Evolutionary conservation across 179 eudicot species (phyloP), one percentile per base, ranked within the genome.

Genomic region (Nepenthes alata): DNA sequence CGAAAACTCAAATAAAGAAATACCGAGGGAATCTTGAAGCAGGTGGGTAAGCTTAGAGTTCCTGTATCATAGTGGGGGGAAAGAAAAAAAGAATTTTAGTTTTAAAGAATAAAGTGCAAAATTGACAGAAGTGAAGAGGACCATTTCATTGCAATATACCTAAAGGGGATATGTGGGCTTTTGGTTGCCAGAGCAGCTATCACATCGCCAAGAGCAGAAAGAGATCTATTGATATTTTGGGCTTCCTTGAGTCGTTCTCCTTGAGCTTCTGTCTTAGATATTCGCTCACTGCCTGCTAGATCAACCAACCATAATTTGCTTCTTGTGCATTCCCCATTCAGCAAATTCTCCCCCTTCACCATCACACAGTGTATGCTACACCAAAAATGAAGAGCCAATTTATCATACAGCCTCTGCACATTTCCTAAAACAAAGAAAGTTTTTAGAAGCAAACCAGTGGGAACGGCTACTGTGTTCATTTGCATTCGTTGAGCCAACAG

Each of bases 11-110:
- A 53, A n/a, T 15, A 14, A 38, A 57, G 59, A 35, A 61, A 45
- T 85, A 91, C 98, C 98, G 81, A 91, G 70, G 54, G 98, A 91
- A 77, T 91, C 98, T 72, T 91, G 98, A 66, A 91, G 96, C 75
- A 91, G 74, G 74, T 91, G 96, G 37, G 98, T 89, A 63, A 91
- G 98, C 84, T 89, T 91, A 54, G 96, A 91, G 72, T 91, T 91
- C 86, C 98, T 89, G 78, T 72, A 75, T 4, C 62, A 25, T 0
- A 41, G 45, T 41, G 57, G 47, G 35, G 13, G 60, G 41, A 14
- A 54, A 41, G 14, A 35, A 12, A 14, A 14, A 60, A 36, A 7
- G 3, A 36, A 25, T 6, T 6, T 37, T 50, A 9, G 4, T 35
- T 44, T 48, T 50, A 57, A 4, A 15, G 14, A 15, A 47, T 47